Evolutionary conservation across 345 rosid genomes (phyloP).

Genomic region (Salix udensis): DNA sequence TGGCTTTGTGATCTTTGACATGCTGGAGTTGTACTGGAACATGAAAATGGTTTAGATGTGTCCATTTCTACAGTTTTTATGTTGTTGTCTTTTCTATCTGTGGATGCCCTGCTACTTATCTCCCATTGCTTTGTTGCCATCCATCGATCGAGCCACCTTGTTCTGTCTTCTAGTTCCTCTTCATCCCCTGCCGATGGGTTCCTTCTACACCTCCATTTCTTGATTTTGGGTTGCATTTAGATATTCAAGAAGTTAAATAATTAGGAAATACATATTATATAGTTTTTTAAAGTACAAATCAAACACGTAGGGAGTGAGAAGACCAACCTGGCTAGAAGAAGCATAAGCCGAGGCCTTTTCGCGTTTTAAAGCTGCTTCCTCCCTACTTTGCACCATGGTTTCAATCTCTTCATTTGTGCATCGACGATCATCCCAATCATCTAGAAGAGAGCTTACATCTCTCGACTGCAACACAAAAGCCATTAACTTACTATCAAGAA

Average conservation of each 20-base stretch:
- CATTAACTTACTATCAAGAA: neutral
- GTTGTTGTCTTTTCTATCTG: conserved; percentile 35
- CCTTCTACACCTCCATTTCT: conserved; percentile 63
- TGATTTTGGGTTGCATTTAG: neutral
- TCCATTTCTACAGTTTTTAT: conserved; percentile 58
- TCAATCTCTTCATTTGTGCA: conserved; percentile 42
- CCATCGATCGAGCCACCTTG: conserved; percentile 80
- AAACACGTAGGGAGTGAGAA: neutral
- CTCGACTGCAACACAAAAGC: conserved; percentile 8
- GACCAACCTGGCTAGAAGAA: conserved; percentile 55
- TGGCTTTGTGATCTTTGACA: neutral
- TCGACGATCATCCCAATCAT: conserved; percentile 32
- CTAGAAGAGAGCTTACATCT: conserved; percentile 16
- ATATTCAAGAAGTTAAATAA: neutral
- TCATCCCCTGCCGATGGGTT: conserved; percentile 59
- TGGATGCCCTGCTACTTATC: conserved; percentile 36
- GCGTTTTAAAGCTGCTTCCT: conserved; percentile 26
- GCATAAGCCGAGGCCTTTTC: conserved; percentile 27
- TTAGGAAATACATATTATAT: neutral
- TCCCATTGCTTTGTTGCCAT: conserved; percentile 79
- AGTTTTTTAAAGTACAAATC: neutral
- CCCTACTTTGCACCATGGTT: conserved; percentile 20
- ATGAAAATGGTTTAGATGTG: conserved; percentile 20
- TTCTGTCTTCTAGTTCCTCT: conserved; percentile 46
- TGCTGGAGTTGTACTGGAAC: neutral